These are phyloP conservation scores for Solanum chmielewskii DNA, from an alignment of 257 asterid genomes.

Conservation along the genomic window DNA sequence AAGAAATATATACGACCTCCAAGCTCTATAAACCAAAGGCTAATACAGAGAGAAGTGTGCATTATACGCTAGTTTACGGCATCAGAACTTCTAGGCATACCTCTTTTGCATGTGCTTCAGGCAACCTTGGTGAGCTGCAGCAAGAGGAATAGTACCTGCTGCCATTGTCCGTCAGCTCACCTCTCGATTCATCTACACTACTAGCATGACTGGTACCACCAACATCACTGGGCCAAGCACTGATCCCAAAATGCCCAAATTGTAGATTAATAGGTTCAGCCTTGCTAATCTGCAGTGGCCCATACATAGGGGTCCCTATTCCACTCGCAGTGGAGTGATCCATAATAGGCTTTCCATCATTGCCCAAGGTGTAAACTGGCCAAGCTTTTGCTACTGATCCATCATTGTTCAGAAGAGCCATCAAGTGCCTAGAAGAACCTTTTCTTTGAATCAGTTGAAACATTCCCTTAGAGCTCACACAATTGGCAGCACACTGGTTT, in stretches of 20 bases:
- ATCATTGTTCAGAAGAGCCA: constrained; percentile 89
- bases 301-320: constrained; percentile 64
- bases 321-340: constrained; percentile 29
- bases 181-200: constrained; percentile 79
- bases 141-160: constrained; percentile 82
- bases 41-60: not conserved
- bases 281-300: constrained; percentile 69
- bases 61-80: not conserved
- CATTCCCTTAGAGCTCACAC: constrained; percentile 92
- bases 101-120: constrained; percentile 90
- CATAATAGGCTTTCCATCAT: constrained; percentile 33
- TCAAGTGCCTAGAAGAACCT: constrained; percentile 82
- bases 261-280: constrained; percentile 89
- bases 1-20: not conserved
- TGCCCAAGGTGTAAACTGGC: constrained; percentile 64
- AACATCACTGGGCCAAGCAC: constrained; percentile 89
- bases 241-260: constrained; percentile 89
- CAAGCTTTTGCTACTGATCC: constrained; percentile 99
- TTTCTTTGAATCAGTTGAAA: constrained; percentile 92
- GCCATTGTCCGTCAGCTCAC: constrained; percentile 76
- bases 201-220: constrained; percentile 91
- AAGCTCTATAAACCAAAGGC: not conserved
- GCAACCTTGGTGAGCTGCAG: constrained; percentile 84
- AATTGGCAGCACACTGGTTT: constrained; percentile 86
- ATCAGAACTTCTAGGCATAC: constrained; percentile 15